Evolutionary conservation across 495 filamentous ascomycete species (phyloP).

Genomic region (Aspergillus carlsbadensis): DNA sequence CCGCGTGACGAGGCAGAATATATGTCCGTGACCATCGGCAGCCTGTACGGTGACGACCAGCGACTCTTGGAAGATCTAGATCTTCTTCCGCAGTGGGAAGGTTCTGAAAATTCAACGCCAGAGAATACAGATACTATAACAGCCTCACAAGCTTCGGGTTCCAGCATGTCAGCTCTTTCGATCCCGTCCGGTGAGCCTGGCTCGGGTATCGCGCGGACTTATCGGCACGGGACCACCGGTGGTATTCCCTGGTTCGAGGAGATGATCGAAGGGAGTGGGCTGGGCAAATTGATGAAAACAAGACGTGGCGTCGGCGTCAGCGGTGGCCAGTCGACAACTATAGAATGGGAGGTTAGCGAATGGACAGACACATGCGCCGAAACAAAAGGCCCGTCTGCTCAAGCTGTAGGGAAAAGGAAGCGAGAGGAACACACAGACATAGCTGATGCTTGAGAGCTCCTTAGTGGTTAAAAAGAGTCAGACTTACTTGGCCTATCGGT

Average conservation of each 20-base stretch:
- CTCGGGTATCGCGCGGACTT: slow-evolving; percentile 23
- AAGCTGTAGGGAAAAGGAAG: slow-evolving; percentile 36
- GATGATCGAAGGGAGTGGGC: slow-evolving; percentile 69
- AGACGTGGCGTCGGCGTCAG: slow-evolving; percentile 54
- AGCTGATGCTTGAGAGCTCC: slow-evolving; percentile 4
- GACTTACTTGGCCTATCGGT: neutral
- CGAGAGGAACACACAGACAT: slow-evolving; percentile 21
- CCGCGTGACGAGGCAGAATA: slow-evolving; percentile 67
- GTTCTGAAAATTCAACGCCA: slow-evolving; percentile 7
- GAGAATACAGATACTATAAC: slow-evolving; percentile 29
- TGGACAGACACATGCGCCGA: slow-evolving; percentile 59
- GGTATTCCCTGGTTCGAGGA: slow-evolving; percentile 80
- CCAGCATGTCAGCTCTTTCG: slow-evolving; percentile 20
- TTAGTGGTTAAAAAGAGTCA: neutral
- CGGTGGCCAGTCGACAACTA: slow-evolving; percentile 55
- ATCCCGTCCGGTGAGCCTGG: slow-evolving; percentile 22
- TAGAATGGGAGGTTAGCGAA: slow-evolving; percentile 86
- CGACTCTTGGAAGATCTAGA: slow-evolving; percentile 65
- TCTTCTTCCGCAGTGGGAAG: slow-evolving; percentile 46
- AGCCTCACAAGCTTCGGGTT: slow-evolving; percentile 10
- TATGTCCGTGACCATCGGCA: slow-evolving; percentile 73
- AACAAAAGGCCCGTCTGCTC: slow-evolving; percentile 19
- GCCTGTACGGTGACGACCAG: slow-evolving; percentile 64
- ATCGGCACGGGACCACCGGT: slow-evolving; percentile 36
- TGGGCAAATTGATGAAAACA: slow-evolving; percentile 64